These are phyloP conservation scores for Talaromyces sp. DNA, from an alignment of 2,329 filamentous ascomycete genomes.

Conservation along the genomic window DNA sequence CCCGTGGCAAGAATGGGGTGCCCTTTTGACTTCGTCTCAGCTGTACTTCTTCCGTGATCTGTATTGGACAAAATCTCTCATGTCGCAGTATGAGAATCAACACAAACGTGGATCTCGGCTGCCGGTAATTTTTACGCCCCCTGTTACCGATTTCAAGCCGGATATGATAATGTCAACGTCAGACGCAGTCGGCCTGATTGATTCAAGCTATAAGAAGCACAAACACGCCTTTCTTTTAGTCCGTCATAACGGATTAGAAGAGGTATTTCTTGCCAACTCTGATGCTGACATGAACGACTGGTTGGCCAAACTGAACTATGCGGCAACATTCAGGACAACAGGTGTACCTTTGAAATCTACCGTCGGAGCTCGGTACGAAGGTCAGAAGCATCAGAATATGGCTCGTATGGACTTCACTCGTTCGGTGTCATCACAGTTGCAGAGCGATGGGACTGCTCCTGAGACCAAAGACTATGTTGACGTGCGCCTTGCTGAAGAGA, in stretches of 20 bases:
- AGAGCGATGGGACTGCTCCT: conserved; percentile 48
- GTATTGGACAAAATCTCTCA: conserved; percentile 84
- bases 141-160: conserved; percentile 86
- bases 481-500: conserved; percentile 78
- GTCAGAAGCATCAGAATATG: conserved; percentile 58
- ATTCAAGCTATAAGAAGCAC: conserved; percentile 83
- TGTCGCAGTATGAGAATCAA: conserved; percentile 82
- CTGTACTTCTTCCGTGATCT: conserved; percentile 95
- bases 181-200: conserved; percentile 81
- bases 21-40: conserved; percentile 91
- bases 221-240: conserved; percentile 94
- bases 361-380: conserved; percentile 79
- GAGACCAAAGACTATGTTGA: conserved; percentile 58
- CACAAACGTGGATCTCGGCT: conserved; percentile 71
- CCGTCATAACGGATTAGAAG: conserved; percentile 79
- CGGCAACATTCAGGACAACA: conserved; percentile 86
- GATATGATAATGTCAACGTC: conserved; percentile 92
- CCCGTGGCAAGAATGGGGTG: conserved; percentile 99
- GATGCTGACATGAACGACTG: conserved; percentile 95
- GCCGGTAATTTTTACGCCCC: conserved; percentile 85
- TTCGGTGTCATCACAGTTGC: conserved; percentile 61
- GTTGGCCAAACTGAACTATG: conserved; percentile 94
- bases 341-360: conserved; percentile 88
- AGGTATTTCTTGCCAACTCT: conserved; percentile 84
- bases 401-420: conserved; percentile 61